Evolutionary conservation across 164 flowering plant species (phyloP).

Genomic region (Stephania yunnanensis): DNA sequence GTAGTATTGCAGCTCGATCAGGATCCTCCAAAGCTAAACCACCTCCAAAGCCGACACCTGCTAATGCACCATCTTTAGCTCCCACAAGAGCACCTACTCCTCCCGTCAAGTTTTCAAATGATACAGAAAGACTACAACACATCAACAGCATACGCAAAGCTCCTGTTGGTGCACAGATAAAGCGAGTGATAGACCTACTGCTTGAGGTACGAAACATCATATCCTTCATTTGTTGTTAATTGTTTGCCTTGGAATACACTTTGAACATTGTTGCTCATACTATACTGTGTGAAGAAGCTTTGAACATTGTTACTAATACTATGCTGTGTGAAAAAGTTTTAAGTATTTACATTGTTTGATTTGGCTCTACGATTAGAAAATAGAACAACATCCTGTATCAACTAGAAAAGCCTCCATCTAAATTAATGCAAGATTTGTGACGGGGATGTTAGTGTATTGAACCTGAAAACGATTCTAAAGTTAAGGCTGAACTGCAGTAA

Average conservation of each 20-base stretch:
- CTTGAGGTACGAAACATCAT: conserved; percentile 34
- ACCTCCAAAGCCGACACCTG: conserved; percentile 25
- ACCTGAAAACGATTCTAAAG: too few species aligned
- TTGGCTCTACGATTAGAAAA: background rate
- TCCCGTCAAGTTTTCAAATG: conserved; percentile 36
- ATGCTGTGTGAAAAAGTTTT: background rate
- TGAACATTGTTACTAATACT: background rate
- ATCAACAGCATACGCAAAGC: conserved; percentile 53
- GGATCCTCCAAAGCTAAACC: conserved; percentile 26
- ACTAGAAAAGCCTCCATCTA: background rate
- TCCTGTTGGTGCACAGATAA: conserved; percentile 69
- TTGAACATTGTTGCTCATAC: background rate
- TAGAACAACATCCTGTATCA: background rate
- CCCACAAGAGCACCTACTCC: conserved; percentile 28
- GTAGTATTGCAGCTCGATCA: conserved; percentile 34
- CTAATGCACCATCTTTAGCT: conserved; percentile 15
- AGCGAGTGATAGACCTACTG: conserved; percentile 59
- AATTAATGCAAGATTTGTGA: too few species aligned
- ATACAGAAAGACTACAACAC: conserved; percentile 34
- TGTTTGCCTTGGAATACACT: background rate
- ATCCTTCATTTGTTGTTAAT: background rate
- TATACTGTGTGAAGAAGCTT: background rate
- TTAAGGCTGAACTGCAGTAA: too few species aligned
- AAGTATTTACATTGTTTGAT: background rate
- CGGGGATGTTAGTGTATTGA: too few species aligned